Conservation (phyloP, 1,284 basidiomycete genomes). For the Tylopilus sp. region DNA sequence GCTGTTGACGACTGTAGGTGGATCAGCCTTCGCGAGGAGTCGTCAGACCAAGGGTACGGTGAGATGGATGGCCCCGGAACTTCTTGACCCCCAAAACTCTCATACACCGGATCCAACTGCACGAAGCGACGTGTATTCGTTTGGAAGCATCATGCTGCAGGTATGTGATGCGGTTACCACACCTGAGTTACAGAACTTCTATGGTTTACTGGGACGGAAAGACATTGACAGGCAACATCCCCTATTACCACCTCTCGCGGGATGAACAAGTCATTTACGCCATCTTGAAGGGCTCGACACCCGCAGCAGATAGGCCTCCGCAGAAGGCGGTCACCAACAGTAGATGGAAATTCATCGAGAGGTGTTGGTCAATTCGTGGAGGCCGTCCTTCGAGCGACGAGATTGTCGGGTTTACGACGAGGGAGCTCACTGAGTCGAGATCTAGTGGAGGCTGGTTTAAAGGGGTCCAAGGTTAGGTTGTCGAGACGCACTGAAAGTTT, state of each 20-base stretch:
- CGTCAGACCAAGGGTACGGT: conserved; percentile 1
- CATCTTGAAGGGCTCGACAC: not conserved
- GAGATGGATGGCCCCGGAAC: conserved; percentile 6
- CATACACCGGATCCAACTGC: not conserved
- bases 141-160: conserved; percentile 7
- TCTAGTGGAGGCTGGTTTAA: not conserved
- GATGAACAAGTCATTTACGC: not conserved
- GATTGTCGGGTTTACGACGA: not conserved
- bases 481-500: not conserved
- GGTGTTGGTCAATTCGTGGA: not conserved
- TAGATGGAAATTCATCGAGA: conserved; percentile 3
- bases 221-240: not conserved
- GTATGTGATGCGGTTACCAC: not conserved
- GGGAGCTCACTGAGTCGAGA: not conserved
- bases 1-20: not conserved
- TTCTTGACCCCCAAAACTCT: not conserved
- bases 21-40: not conserved
- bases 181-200: not conserved
- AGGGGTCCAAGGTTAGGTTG: not conserved
- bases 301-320: not conserved
- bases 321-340: not conserved
- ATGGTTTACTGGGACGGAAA: not conserved
- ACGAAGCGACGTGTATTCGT: conserved; percentile 5
- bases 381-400: conserved; percentile 1
- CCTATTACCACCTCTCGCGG: not conserved